Base-by-base conservation (phyloP, 1,284 basidiomycete species). In the Pseudomicrostroma phylloplanum region DNA sequence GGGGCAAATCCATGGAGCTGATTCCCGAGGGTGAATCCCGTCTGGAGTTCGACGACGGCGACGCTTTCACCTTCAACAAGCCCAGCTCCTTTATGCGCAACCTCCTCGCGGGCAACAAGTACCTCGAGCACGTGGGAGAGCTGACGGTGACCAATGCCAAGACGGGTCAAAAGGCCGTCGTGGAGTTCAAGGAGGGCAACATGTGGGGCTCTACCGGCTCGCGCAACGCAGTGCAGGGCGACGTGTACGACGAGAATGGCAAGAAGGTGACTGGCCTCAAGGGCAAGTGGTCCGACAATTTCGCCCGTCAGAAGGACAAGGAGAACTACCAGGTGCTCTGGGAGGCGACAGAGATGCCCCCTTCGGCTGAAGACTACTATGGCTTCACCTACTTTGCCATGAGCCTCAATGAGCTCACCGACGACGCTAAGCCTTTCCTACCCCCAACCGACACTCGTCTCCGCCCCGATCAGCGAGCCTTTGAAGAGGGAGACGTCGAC, bases 381-480 rank as follows among this genome's bases (percentile, higher is more conserved):
- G 77, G 77, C 7, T 79, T 79, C 60, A 79, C 77, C 36, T 71
- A 73, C 64, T 79, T 79, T 63, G 77, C 76, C 67, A 72, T 79
- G 62, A 70, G 69, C 46, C 69, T 79, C 58, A 79, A 79, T 64
- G 71, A 79, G 57, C 57, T 79, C 17, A 70, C 67, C 0, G 66
- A 70, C 1, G 88, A 91, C 73, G 79, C 92, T 19, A 82, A 85
- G 61, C 85, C 83, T 4, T 84, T 84, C 64, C 54, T 94, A 6
- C 89, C 91, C 0, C 85, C 86, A 0, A 92, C 92, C 0, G 92
- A 96, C 77, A 92, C 91, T 8, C 85, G 92, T 39, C 82, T 86
- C 63, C 84, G 92, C 41, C 89, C 91, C 1, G 92, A 96, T 80
- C 89, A 94, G 59, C 82, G 88, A 36, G 89, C 90, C 3, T 82